Evolutionary conservation across 441 rosid genomes (phyloP).

Genomic region (Euphorbia schlechtendalii): DNA sequence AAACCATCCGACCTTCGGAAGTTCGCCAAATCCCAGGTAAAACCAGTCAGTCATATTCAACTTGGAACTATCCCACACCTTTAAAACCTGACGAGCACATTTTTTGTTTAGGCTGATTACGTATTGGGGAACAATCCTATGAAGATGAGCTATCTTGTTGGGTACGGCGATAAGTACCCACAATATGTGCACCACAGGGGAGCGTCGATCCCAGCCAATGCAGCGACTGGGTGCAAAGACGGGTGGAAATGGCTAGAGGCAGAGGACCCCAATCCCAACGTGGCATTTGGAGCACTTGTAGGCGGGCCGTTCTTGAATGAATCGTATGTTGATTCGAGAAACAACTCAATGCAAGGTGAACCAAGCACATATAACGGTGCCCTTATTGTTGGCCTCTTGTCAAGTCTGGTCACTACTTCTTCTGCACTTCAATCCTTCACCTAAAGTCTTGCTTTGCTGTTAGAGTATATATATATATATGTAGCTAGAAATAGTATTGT

Average conservation of each 20-base stretch:
- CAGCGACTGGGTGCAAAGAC: slow-evolving; percentile 59
- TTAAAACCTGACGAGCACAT: background rate
- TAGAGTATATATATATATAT: slow-evolving; percentile 13
- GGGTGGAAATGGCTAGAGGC: slow-evolving; percentile 77
- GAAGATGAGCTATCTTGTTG: slow-evolving; percentile 81
- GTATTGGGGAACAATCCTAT: slow-evolving; percentile 73
- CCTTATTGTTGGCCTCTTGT: slow-evolving; percentile 71
- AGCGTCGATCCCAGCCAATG: slow-evolving; percentile 83
- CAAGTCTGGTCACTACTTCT: slow-evolving; percentile 82
- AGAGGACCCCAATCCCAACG: slow-evolving; percentile 65
- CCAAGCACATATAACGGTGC: slow-evolving; percentile 97
- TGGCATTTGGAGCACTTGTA: slow-evolving; percentile 75
- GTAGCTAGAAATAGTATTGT: background rate
- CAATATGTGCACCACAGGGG: slow-evolving; percentile 88
- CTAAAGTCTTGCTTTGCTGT: no score
- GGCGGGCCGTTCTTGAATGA: slow-evolving; percentile 92
- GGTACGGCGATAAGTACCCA: slow-evolving; percentile 84
- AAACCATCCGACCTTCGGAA: slow-evolving; percentile 76
- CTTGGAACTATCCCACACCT: background rate
- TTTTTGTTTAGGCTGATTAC: slow-evolving; percentile 68
- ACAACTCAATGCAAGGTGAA: slow-evolving; percentile 79
- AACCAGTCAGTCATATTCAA: slow-evolving; percentile 10
- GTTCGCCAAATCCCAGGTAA: slow-evolving; percentile 90
- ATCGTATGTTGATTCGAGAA: slow-evolving; percentile 58
- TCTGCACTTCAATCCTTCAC: slow-evolving; percentile 55